Conservation (phyloP, 148 eudicot species). For the Suaeda aralocaspica region DNA sequence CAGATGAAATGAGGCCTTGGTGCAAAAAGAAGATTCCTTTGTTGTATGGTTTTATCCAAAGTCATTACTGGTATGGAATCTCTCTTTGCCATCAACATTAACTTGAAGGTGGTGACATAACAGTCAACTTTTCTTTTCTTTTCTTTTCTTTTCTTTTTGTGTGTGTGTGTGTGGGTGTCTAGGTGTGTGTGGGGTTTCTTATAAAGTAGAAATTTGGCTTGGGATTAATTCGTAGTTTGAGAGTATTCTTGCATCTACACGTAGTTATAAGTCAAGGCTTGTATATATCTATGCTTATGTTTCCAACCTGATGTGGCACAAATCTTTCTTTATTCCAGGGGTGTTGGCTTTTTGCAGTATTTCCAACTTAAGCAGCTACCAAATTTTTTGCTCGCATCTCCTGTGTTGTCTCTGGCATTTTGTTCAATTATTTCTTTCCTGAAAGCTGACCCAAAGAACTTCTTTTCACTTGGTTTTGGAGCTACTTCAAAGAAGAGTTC, state of each 20-base stretch:
- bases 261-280: not conserved
- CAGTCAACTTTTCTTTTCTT: not conserved
- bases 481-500: slow-evolving; percentile 26
- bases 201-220: not conserved
- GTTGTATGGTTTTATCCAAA: slow-evolving; percentile 80
- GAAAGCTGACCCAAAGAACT: slow-evolving; percentile 48
- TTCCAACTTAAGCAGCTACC: slow-evolving; percentile 88
- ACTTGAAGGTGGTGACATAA: not conserved
- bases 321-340: slow-evolving; percentile 49
- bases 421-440: slow-evolving; percentile 54
- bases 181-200: not conserved
- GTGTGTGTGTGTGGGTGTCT: not conserved
- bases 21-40: slow-evolving; percentile 80
- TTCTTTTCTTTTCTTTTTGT: too few species aligned
- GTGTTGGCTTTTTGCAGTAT: slow-evolving; percentile 84
- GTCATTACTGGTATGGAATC: slow-evolving; percentile 74
- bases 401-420: slow-evolving; percentile 69
- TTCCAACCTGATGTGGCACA: slow-evolving; percentile 1
- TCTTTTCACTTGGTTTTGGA: slow-evolving; percentile 69
- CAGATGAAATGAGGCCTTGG: slow-evolving; percentile 76
- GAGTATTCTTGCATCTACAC: not conserved
- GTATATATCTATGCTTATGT: not conserved
- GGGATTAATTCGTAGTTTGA: not conserved
- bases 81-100: not conserved
- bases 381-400: slow-evolving; percentile 85